Base-by-base conservation (phyloP, 345 rosid genomes). In the Conringia planisiliqua region DNA sequence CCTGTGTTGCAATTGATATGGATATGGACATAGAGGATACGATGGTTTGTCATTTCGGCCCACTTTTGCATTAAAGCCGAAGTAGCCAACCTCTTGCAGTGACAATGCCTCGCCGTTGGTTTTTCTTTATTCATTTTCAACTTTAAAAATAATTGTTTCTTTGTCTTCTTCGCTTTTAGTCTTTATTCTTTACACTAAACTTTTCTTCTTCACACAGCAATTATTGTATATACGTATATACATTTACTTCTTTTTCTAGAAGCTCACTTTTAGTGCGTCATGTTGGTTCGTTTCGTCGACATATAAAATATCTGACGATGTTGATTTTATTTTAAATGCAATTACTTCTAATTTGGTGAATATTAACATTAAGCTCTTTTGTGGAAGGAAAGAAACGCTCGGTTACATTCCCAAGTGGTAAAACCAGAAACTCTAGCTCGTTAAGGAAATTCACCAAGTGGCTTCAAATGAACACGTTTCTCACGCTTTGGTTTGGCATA, bases 61-160 rank as follows among this genome's bases (percentile, higher is more conserved):
- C 70, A 72, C 76, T 48, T 61, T 7, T 14, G 64, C 64, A 72
- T 40, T 30, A 73, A 5, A 29, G 33, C n/a, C n/a, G 30, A 9
- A 58, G 32, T 51, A 9, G 57, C 57, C 63, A 40, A 40, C 36
- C 9, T 36, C 35, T 10, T 27, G 43, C 51, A 20, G 17, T 61
- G 61, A 71, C 33, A 35, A 62, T 62, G 33, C 32, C 32, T 72
- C 69, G 22, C 70, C 54, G 61, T 39, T 72, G 51, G 40, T 62
- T 62, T 72, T 62, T 47, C 2, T 13, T 18, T 30, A 20, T 22
- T 58, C 9, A 46, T 46, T 59, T 47, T 35, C 6, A 13, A 3
- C 20, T 52, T 18, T 29, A 16, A 17, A 7, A 12, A 5, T 51
- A 52, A 18, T 13, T 29, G 55, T 63, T 20, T 40, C 55, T 20